Evolutionary conservation across 2,329 filamentous ascomycete species (phyloP).

Genomic region (Botrytis medusae): DNA sequence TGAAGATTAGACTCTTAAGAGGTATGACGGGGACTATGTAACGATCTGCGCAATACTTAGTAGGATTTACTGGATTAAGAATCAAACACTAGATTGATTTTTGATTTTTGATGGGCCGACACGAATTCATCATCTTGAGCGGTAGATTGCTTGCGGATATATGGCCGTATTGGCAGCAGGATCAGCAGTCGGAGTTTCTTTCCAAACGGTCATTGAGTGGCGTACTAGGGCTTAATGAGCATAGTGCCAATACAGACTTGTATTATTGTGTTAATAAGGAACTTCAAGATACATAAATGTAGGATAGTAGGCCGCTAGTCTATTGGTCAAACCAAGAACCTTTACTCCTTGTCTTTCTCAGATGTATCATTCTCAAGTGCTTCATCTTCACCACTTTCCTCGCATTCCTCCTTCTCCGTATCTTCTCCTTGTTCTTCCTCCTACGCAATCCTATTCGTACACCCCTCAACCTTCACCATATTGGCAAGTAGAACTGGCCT

Average conservation of each 20-base stretch:
- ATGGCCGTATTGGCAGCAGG: background rate
- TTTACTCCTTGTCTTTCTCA: background rate
- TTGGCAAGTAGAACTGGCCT: background rate
- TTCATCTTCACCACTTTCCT: background rate
- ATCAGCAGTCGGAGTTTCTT: background rate
- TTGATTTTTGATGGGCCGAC: background rate
- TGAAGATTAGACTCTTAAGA: background rate
- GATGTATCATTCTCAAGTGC: too few species aligned
- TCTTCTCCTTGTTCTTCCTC: background rate
- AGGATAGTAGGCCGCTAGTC: background rate
- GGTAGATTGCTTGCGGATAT: background rate
- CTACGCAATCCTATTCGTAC: background rate
- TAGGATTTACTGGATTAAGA: background rate
- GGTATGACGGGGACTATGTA: background rate
- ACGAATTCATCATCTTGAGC: background rate
- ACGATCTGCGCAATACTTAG: fast-evolving
- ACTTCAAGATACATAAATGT: background rate
- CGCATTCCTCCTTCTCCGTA: too few species aligned
- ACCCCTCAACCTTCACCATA: background rate
- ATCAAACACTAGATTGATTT: background rate
- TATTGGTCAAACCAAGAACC: background rate
- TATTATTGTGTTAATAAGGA: background rate
- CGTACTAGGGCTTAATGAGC: background rate
- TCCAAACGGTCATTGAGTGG: background rate
- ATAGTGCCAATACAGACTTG: background rate